Conservation (phyloP, 345 rosid genomes). For the Hypericum perforatum region DNA sequence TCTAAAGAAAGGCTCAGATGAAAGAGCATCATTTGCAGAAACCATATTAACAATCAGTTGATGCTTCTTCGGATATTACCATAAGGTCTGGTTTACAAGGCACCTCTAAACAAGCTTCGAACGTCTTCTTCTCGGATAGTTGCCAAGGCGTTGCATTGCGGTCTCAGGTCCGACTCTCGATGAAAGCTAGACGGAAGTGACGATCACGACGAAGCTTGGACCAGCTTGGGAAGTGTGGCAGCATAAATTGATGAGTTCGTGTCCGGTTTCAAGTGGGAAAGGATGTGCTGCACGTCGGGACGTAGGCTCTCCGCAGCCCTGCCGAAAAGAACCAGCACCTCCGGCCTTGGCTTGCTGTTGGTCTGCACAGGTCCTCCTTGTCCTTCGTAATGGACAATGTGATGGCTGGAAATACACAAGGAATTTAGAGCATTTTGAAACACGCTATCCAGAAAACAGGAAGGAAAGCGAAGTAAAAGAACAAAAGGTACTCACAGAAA, state of each 20-base stretch:
- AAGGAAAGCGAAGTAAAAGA: not conserved
- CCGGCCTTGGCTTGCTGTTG: slow-evolving; percentile 76
- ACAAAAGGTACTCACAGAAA: slow-evolving; percentile 56
- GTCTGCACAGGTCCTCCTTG: slow-evolving; percentile 90
- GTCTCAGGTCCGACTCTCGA: not conserved
- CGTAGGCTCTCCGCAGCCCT: slow-evolving; percentile 61
- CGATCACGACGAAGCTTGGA: slow-evolving; percentile 29
- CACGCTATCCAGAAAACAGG: not conserved
- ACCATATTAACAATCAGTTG: too few relatives aligned
- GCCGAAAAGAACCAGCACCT: slow-evolving; percentile 58
- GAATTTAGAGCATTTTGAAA: not conserved
- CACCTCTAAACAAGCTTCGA: too few relatives aligned
- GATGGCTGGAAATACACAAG: slow-evolving; percentile 43
- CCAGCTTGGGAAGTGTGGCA: slow-evolving; percentile 70
- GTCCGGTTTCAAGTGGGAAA: slow-evolving; percentile 75
- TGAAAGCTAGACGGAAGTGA: not conserved
- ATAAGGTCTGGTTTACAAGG: too few relatives aligned
- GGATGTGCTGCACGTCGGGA: slow-evolving; percentile 78
- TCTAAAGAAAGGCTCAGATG: too few relatives aligned
- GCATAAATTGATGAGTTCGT: slow-evolving; percentile 67
- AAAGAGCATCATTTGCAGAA: too few relatives aligned
- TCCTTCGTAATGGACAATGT: slow-evolving; percentile 84
- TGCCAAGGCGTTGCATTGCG: not conserved
- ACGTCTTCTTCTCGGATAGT: too few relatives aligned
- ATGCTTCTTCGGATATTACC: too few relatives aligned